Base-by-base conservation (phyloP, 495 filamentous ascomycete genomes). In the Hypoxylon trugodes region DNA sequence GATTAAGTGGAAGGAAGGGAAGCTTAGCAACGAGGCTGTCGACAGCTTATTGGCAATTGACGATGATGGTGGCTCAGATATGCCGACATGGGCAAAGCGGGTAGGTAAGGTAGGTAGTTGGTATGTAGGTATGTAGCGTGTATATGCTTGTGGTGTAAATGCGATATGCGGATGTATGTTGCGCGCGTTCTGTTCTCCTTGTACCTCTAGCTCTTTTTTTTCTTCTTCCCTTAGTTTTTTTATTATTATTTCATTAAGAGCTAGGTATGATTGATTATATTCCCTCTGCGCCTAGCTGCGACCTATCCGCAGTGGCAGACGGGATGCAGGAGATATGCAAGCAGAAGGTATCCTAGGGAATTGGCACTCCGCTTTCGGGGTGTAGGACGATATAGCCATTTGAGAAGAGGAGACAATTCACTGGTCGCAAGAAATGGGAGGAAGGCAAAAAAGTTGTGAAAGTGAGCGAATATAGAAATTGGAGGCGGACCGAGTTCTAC, bases 391-490 rank as follows among this genome's bases (percentile, higher is more conserved):
- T 61, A 62, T 58, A 61, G 63, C 58, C 66, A 69, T 61, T 49
- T 61, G 57, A 36, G 16, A 35, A 36, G 16, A 35, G 32, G 46
- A 38, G 61, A 55, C 55, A 61, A 47, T 48, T n/a, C n/a, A n/a
- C n/a, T 32, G 45, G 26, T 33, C 30, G 26, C 26, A 48, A 19
- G 49, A 41, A 50, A 65, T 57, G 65, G 62, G 59, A 50, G 19
- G 59, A 65, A 59, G 32, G 35, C 22, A 54, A 70, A 65, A 52
- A 36, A 42, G 7, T 40, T 35, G 7, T 9, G 18, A 36, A 42
- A 45, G 12, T 65, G 64, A 59, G 56, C 42, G 63, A 73, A 69
- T 69, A 73, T 68, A 59, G 70, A 72, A 71, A 72, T 72, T 74
- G 71, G 69, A 74, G 59, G 67, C 61, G 69, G 69, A 59, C 64